Base-by-base conservation (phyloP, 257 asterid species). In the Nicotiana tomentosiformis region DNA sequence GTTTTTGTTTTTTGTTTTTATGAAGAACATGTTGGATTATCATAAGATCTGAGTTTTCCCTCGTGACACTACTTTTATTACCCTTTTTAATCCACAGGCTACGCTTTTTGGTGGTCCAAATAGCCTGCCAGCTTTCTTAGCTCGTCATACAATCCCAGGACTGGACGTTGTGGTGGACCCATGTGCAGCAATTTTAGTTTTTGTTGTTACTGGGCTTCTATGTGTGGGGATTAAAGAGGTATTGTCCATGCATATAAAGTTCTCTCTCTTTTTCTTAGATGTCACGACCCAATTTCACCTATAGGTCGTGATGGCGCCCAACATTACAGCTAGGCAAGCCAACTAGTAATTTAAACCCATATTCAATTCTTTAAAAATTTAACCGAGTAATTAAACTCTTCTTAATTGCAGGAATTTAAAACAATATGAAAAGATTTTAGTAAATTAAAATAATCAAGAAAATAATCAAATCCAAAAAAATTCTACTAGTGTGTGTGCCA, bases 161-260 rank as follows among this genome's bases (percentile, higher is more conserved):
- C 83, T 93, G 85, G 91, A 68, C 70, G 46, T 93, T 81, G 90
- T 92, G 74, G 96, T 95, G 23, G 99, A 95, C 78, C 99, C 99
- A 74, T 93, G 96, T 89, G 97, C 97, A 26, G 92, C 97, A 80
- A 30, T 91, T 84, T 87, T 95, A 84, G 97, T 95, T 76, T 90
- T 90, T 64, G 82, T 90, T 81, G 97, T 91, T 90, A 91, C 97
- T 16, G 97, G 92, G 69, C 95, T 95, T 68, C 66, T 95, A 14
- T 93, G 98, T 83, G 85, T 90, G 66, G 98, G 98, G 83, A 95
- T 95, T 87, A 95, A 91, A 85, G 99, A 95, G 99, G 98, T 93
- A 83, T n/a, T 49, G 33, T 8, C 62, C 62, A 57, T 57, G 23
- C 17, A 57, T 57, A 57, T 16, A 16, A 53, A 53, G 58, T 56